These are phyloP conservation scores for Saccharata proteae DNA, from an alignment of 2,329 filamentous ascomycete species.

Conservation along the genomic window DNA sequence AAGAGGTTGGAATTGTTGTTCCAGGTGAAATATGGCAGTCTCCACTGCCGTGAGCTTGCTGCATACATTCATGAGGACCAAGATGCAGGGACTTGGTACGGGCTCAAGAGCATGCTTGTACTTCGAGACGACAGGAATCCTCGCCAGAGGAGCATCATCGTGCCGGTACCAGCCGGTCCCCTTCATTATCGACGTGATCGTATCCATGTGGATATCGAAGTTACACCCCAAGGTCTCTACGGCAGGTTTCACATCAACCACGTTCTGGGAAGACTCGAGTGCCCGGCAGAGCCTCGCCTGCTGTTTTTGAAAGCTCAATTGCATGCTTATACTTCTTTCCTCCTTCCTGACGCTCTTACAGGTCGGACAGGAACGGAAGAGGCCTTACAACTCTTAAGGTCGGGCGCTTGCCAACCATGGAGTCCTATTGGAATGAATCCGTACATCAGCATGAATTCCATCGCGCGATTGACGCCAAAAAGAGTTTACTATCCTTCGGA, in stretches of 20 bases:
- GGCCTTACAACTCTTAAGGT: slow-evolving; percentile 37
- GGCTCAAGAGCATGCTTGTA: slow-evolving; percentile 47
- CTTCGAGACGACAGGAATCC: slow-evolving; percentile 33
- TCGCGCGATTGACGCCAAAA: slow-evolving; percentile 26
- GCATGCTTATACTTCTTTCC: slow-evolving; percentile 49
- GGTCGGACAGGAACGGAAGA: slow-evolving; percentile 50
- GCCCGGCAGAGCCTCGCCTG: slow-evolving; percentile 42
- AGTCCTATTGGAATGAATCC: slow-evolving; percentile 8
- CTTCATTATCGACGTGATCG: slow-evolving; percentile 19
- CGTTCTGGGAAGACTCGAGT: slow-evolving; percentile 43
- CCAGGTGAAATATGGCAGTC: slow-evolving; percentile 30
- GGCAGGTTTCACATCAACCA: slow-evolving; percentile 42
- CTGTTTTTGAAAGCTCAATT: slow-evolving; percentile 45
- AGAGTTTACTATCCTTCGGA: slow-evolving; percentile 20
- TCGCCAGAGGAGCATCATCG: slow-evolving; percentile 38
- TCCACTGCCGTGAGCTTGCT: slow-evolving; percentile 39
- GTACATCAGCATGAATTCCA: slow-evolving; percentile 11
- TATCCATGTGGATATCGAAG: slow-evolving; percentile 33
- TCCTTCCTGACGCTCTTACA: slow-evolving; percentile 46
- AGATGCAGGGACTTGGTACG: slow-evolving; percentile 47
- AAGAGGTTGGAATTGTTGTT: slow-evolving; percentile 44
- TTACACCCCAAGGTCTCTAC: slow-evolving; percentile 29
- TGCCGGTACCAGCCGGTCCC: slow-evolving; percentile 33
- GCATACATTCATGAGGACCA: slow-evolving; percentile 41
- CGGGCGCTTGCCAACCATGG: slow-evolving; percentile 35